Evolutionary conservation across 2,329 filamentous ascomycete species (phyloP).

Genomic region (Alternaria novae-zelandiae): DNA sequence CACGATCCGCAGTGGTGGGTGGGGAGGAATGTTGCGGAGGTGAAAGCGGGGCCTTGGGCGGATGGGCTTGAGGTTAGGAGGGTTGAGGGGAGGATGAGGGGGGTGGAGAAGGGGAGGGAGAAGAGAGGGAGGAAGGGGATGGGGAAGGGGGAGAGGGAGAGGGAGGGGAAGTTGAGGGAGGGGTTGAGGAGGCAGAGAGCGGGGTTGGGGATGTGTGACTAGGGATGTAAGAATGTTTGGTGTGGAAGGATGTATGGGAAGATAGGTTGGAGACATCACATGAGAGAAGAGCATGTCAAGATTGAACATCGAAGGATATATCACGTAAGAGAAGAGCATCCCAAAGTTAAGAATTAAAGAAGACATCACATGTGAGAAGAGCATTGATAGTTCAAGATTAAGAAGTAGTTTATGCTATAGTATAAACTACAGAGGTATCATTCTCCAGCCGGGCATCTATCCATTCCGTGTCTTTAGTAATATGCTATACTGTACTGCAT

Average conservation of each 20-base stretch:
- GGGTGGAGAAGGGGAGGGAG: not conserved
- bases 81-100: not conserved
- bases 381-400: not conserved
- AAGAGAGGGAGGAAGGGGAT: not conserved
- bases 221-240: too few species aligned
- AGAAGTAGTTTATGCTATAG: slow-evolving; percentile 1
- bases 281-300: not conserved
- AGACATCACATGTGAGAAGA: not conserved
- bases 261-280: not conserved
- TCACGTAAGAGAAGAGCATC: not conserved
- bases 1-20: slow-evolving; percentile 22
- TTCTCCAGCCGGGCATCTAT: not conserved
- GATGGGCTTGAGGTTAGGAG: slow-evolving; percentile 5
- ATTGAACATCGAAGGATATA: not conserved
- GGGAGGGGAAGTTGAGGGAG: slow-evolving; percentile 15
- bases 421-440: not conserved
- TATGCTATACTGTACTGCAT: not conserved
- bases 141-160: not conserved
- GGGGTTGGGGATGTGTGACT: not conserved
- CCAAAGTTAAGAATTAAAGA: not conserved
- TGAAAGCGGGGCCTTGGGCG: slow-evolving; percentile 18
- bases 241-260: not conserved
- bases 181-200: slow-evolving; percentile 8
- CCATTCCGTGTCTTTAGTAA: not conserved
- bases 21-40: slow-evolving; percentile 5